These are phyloP conservation scores for Verticillium albo-atrum DNA, from an alignment of 2,329 filamentous ascomycete species.

Conservation along the genomic window DNA sequence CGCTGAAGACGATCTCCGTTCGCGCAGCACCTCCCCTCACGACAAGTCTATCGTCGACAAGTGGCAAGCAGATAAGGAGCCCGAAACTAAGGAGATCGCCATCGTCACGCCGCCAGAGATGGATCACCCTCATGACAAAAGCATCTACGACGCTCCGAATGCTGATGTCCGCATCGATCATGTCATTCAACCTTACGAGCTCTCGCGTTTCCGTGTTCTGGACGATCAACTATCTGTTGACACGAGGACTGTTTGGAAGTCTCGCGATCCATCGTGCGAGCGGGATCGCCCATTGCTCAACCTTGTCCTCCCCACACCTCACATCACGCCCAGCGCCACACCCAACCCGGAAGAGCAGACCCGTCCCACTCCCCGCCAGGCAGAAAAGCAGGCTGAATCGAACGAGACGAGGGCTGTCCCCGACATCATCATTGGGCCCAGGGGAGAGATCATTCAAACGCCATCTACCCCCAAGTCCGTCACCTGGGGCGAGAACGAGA, in stretches of 20 bases:
- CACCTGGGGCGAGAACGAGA: slow-evolving; percentile 62
- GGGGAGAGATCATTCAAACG: slow-evolving; percentile 36
- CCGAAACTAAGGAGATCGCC: slow-evolving; percentile 23
- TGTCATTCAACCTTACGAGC: slow-evolving; percentile 48
- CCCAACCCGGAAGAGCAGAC: slow-evolving; percentile 15
- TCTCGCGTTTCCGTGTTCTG: slow-evolving; percentile 30
- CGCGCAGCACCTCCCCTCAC: slow-evolving; percentile 42
- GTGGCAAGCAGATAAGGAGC: slow-evolving; percentile 37
- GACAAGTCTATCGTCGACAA: slow-evolving; percentile 52
- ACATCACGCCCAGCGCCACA: slow-evolving; percentile 39
- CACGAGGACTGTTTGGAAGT: slow-evolving; percentile 30
- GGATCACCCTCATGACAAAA: slow-evolving; percentile 39
- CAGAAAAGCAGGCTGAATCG: slow-evolving; percentile 10
- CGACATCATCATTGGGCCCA: slow-evolving; percentile 32
- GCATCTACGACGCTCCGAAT: slow-evolving; percentile 52
- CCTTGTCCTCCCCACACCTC: slow-evolving; percentile 56
- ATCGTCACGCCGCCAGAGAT: slow-evolving; percentile 54
- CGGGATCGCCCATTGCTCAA: slow-evolving; percentile 55
- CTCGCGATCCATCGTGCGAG: slow-evolving; percentile 50
- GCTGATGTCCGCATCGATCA: slow-evolving; percentile 62
- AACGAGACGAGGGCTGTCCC: slow-evolving; percentile 10
- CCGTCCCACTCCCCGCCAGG: slow-evolving; percentile 12
- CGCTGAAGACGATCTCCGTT: slow-evolving; percentile 48
- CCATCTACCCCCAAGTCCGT: slow-evolving; percentile 51
- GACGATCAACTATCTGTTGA: slow-evolving; percentile 18